These are phyloP conservation scores for Ascochyta pisi DNA, from an alignment of 2,329 filamentous ascomycete genomes.

Conservation along the genomic window DNA sequence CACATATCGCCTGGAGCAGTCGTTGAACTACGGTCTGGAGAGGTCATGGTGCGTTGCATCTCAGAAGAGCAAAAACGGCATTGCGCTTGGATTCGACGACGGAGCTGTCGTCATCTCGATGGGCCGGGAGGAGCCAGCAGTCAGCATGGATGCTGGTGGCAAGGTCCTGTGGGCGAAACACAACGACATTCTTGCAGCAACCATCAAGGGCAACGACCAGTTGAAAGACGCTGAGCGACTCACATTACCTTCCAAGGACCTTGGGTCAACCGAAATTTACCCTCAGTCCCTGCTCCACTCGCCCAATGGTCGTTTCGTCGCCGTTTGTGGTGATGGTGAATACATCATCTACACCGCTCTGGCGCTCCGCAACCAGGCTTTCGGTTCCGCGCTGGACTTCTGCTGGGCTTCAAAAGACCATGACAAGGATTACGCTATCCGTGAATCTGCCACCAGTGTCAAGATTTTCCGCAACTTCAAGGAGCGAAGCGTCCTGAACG, in stretches of 20 bases:
- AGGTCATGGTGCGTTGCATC: conserved; percentile 97
- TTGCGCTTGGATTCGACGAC: conserved; percentile 96
- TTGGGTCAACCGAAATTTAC: conserved; percentile 96
- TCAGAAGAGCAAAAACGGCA: conserved; percentile 90
- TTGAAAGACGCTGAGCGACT: conserved; percentile 91
- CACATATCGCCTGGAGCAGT: conserved; percentile 95
- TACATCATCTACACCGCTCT: conserved; percentile 99
- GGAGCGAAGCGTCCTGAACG: conserved; percentile 90
- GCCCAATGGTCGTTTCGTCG: conserved; percentile 91
- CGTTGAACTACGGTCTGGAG: conserved; percentile 93
- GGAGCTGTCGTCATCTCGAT: conserved; percentile 98
- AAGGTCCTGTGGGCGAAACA: conserved; percentile 97
- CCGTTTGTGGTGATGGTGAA: conserved; percentile 93
- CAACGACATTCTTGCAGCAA: conserved; percentile 91
- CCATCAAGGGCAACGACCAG: conserved; percentile 90
- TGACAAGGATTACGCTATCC: conserved; percentile 97
- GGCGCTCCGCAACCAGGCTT: conserved; percentile 96
- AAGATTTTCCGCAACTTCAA: conserved; percentile 99
- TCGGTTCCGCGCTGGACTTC: conserved; percentile 94
- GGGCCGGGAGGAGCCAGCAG: conserved; percentile 93
- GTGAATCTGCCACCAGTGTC: conserved; percentile 90
- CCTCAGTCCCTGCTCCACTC: conserved; percentile 94
- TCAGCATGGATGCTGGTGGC: conserved; percentile 95
- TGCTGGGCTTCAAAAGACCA: conserved; percentile 97
- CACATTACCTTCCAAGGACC: conserved; percentile 86